Base-by-base conservation (phyloP, 2,329 filamentous ascomycete species). In the Cladosporium oxysporum region DNA sequence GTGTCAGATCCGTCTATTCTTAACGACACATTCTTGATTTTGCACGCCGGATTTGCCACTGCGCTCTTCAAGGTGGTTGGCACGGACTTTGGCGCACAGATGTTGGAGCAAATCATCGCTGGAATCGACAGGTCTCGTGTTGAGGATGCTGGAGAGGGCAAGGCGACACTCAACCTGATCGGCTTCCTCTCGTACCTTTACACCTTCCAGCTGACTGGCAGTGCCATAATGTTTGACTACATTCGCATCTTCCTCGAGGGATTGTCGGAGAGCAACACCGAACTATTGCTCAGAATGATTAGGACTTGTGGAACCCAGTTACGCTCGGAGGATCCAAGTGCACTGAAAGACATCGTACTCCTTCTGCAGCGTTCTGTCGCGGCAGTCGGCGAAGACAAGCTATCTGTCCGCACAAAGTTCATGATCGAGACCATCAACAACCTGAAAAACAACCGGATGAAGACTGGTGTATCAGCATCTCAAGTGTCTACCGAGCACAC, bases 391-490 rank as follows among this genome's bases (percentile, higher is more conserved):
- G 87, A 91, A 72, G 82, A 82, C 14, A 90, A 88, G 23, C 82
- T 97, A 31, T 94, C 93, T 1, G 91, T 93, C 11, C 89, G 95
- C 65, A 97, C 94, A 1, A 96, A 91, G 71, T 97, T 97, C 79
- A 98, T 98, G 93, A 91, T 99, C 61, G 94, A 98, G 74, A 95
- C 91, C 0, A 97, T 99, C 77, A 92, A 91, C 66, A 92, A 97
- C 73, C 83, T 99, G 33, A 97, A 97, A 77, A 97, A 96, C 81
- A 97, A 95, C 79, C 92, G 92, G 67, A 85, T 93, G 74, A 97
- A 94, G 78, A 88, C 89, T 16, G 88, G 88, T 18, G 85, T 85
- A 5, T 85, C 86, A 53, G 91, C 90, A 49, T 91, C 91, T 1
- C 87, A 85, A 3, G 83, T 96, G 6, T 87, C 89, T 0, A 89